Evolutionary conservation across 805 yeast genomes (phyloP).

Genomic region (Saturnispora halmiae): DNA sequence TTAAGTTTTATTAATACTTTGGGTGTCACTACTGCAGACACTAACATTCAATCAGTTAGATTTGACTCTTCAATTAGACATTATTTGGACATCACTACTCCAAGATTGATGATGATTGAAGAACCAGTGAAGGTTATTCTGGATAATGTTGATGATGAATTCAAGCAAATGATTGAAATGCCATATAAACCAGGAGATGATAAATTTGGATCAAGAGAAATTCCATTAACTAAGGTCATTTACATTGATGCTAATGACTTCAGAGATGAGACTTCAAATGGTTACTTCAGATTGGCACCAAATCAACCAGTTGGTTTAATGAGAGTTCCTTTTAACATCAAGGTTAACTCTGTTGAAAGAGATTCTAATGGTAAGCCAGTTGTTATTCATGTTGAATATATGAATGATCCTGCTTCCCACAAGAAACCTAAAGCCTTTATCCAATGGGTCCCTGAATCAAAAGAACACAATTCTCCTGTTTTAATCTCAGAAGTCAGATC

Average conservation of each 20-base stretch:
- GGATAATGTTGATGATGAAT: conserved; percentile 73
- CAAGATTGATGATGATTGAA: conserved; percentile 87
- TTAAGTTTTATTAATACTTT: conserved; percentile 85
- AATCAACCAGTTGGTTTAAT: conserved; percentile 91
- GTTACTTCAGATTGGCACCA: conserved; percentile 89
- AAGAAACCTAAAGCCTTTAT: conserved; percentile 91
- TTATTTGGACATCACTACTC: conserved; percentile 82
- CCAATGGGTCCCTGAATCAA: conserved; percentile 86
- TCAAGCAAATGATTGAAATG: conserved; percentile 57
- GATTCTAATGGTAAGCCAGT: conserved; percentile 53
- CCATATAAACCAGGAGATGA: conserved; percentile 86
- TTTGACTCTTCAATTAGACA: conserved; percentile 85
- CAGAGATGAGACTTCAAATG: conserved; percentile 54
- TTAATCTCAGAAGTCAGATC: conserved; percentile 68
- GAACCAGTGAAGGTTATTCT: conserved; percentile 79
- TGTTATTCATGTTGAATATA: conserved; percentile 71
- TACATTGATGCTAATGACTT: conserved; percentile 88
- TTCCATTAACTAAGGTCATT: conserved; percentile 67
- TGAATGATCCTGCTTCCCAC: conserved; percentile 45
- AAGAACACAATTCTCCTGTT: conserved; percentile 53
- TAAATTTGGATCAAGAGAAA: conserved; percentile 62
- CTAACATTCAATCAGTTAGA: conserved; percentile 83
- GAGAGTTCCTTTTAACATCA: conserved; percentile 78
- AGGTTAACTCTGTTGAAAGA: conserved; percentile 58
- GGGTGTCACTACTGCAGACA: conserved; percentile 91